A percentile compares a stretch with the other conserved stretches of the same genome.
Evolutionary conservation across 139 green algal genomes (phyloP).

Genomic region (Coelastrella sp.): DNA sequence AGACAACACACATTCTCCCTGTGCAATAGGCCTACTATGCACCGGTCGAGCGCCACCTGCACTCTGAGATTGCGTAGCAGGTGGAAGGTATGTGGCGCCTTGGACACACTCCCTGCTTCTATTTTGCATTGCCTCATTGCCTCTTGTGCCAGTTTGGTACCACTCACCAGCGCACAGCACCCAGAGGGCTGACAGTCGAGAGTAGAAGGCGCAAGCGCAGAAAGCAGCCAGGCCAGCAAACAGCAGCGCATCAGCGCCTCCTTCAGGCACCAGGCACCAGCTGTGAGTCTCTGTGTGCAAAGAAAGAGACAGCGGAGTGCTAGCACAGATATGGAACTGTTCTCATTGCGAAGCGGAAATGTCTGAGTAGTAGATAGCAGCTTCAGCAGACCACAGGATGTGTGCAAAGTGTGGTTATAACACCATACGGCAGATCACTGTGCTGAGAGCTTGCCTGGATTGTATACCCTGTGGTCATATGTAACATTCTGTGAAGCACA

Average conservation of each 20-base stretch:
- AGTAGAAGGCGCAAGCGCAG: conserved; percentile 50
- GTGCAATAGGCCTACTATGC: too few species aligned
- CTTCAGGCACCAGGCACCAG: conserved; percentile 67
- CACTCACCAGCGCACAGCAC: conserved; percentile 45
- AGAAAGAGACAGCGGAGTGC: neutral
- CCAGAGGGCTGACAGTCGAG: conserved; percentile 46
- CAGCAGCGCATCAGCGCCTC: conserved; percentile 64
- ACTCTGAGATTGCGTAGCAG: too few species aligned
- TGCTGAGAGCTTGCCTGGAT: conserved; percentile 42
- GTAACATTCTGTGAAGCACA: conserved; percentile 35
- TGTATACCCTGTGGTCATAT: conserved; percentile 54
- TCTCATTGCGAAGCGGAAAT: neutral
- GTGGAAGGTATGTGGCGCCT: too few species aligned
- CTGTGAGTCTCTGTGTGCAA: conserved; percentile 48
- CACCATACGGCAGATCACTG: neutral
- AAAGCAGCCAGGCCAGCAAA: conserved; percentile 66
- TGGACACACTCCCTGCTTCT: too few species aligned
- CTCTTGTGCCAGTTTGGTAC: neutral
- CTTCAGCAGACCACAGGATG: neutral
- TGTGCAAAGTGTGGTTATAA: neutral
- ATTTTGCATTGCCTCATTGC: too few species aligned
- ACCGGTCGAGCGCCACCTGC: too few species aligned
- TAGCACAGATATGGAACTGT: neutral
- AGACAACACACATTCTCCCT: too few species aligned
- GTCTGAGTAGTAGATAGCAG: neutral